These are phyloP conservation scores for Ophiostoma piceae DNA, from an alignment of 2,329 filamentous ascomycete species.

Conservation along the genomic window DNA sequence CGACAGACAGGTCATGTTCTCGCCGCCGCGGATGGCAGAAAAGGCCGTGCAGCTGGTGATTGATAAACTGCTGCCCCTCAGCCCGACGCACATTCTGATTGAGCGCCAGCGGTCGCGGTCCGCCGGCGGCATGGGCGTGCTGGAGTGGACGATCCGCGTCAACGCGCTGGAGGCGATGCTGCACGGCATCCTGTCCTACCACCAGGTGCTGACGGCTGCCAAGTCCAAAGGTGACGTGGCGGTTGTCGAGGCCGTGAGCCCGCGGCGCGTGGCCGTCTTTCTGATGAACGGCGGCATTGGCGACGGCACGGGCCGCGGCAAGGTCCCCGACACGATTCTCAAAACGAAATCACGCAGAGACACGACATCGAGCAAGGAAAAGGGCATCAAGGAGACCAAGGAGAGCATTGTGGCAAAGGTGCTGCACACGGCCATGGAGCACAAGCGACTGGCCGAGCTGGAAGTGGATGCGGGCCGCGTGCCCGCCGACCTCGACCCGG, in stretches of 20 bases:
- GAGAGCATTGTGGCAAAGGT: slow-evolving; percentile 25
- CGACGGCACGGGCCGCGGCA: not conserved
- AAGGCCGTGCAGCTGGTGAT: slow-evolving; percentile 35
- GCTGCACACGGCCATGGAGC: slow-evolving; percentile 13
- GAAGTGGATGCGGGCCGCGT: no score
- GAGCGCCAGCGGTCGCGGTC: slow-evolving; percentile 58
- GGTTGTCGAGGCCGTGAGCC: slow-evolving; percentile 47
- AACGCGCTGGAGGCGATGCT: slow-evolving; percentile 80
- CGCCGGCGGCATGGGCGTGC: slow-evolving; percentile 57
- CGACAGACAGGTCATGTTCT: slow-evolving; percentile 29
- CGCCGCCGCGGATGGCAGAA: slow-evolving; percentile 35
- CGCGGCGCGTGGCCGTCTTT: slow-evolving; percentile 48
- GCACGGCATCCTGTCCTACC: slow-evolving; percentile 60
- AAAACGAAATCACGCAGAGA: slow-evolving; percentile 13
- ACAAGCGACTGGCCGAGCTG: not conserved
- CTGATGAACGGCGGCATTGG: slow-evolving; percentile 37
- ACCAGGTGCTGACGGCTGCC: slow-evolving; percentile 36
- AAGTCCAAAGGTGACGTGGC: not conserved
- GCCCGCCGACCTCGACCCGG: no score
- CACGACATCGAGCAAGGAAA: slow-evolving; percentile 19
- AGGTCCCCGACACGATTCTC: not conserved
- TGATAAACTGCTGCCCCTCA: slow-evolving; percentile 41
- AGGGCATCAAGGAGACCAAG: slow-evolving; percentile 30
- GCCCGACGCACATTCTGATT: slow-evolving; percentile 66
- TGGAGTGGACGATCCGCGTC: slow-evolving; percentile 78